Conservation (phyloP, 2,329 filamentous ascomycete species). For the Colletotrichum tropicale region DNA sequence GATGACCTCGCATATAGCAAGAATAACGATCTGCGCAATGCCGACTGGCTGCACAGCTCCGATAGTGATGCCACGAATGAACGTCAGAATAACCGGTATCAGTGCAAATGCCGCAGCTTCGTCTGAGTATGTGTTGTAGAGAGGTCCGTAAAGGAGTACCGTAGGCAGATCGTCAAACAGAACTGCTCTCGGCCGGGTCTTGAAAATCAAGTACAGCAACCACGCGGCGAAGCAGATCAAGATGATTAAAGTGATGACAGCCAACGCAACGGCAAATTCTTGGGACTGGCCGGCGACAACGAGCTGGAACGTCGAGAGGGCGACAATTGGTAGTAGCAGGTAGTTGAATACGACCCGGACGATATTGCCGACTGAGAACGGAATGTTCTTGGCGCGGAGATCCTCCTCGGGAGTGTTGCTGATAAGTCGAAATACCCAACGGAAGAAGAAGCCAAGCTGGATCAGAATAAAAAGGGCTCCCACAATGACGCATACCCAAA, state of each 20-base stretch:
- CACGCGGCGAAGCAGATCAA: slow-evolving; percentile 78
- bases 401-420: slow-evolving; percentile 82
- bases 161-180: slow-evolving; percentile 94
- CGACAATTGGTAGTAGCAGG: slow-evolving; percentile 85
- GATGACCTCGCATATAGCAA: slow-evolving; percentile 94
- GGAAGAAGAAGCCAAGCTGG: slow-evolving; percentile 76
- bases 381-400: slow-evolving; percentile 86
- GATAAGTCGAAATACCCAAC: slow-evolving; percentile 77
- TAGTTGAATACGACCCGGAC: slow-evolving; percentile 92
- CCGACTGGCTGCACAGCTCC: slow-evolving; percentile 92
- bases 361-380: slow-evolving; percentile 80
- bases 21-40: slow-evolving; percentile 87
- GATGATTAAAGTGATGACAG: slow-evolving; percentile 74
- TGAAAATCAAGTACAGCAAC: slow-evolving; percentile 81
- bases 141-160: slow-evolving; percentile 84
- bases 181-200: slow-evolving; percentile 80
- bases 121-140: slow-evolving; percentile 98
- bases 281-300: slow-evolving; percentile 75
- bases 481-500: slow-evolving; percentile 85
- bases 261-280: slow-evolving; percentile 73
- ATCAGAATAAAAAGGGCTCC: slow-evolving; percentile 69
- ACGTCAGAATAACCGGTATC: slow-evolving; percentile 82
- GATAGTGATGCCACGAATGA: slow-evolving; percentile 87
- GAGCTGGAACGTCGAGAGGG: slow-evolving; percentile 90
- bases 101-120: slow-evolving; percentile 89